Evolutionary conservation across 2,329 filamentous ascomycete genomes (phyloP).

Genomic region (Sporothrix euskadiensis): DNA sequence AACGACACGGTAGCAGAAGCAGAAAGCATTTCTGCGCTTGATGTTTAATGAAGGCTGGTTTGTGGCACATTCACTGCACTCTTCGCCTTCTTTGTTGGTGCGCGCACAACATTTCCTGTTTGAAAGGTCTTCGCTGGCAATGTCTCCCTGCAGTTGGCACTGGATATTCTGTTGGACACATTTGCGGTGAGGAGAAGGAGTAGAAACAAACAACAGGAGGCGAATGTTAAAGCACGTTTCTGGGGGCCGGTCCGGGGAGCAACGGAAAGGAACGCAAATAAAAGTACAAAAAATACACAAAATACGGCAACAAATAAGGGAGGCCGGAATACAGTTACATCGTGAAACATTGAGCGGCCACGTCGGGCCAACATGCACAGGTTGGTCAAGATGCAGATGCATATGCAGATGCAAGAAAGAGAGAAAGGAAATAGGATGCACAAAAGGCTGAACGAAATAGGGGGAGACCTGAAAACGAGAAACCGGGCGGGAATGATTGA

Average conservation of each 20-base stretch:
- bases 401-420: not conserved
- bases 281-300: too few relatives aligned
- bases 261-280: not conserved
- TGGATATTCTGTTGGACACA: not conserved
- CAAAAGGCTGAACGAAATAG: not conserved
- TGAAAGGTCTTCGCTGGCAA: not conserved
- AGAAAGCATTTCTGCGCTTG: not conserved
- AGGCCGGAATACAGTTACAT: not conserved
- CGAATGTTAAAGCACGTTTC: not conserved
- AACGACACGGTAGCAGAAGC: not conserved
- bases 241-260: constrained; percentile 4
- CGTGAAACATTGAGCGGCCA: not conserved
- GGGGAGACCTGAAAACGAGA: not conserved
- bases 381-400: not conserved
- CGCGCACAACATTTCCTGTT: constrained; percentile 2
- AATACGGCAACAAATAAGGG: not conserved
- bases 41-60: not conserved
- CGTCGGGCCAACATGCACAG: constrained; percentile 2
- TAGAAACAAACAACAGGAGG: not conserved
- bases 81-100: not conserved
- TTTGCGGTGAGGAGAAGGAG: not conserved
- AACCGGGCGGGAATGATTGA: not conserved
- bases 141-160: not conserved
- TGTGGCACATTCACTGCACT: not conserved
- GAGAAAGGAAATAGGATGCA: not conserved